Base-by-base conservation (phyloP, 352 stramenopile species). In the Phytophthora colocasiae region DNA sequence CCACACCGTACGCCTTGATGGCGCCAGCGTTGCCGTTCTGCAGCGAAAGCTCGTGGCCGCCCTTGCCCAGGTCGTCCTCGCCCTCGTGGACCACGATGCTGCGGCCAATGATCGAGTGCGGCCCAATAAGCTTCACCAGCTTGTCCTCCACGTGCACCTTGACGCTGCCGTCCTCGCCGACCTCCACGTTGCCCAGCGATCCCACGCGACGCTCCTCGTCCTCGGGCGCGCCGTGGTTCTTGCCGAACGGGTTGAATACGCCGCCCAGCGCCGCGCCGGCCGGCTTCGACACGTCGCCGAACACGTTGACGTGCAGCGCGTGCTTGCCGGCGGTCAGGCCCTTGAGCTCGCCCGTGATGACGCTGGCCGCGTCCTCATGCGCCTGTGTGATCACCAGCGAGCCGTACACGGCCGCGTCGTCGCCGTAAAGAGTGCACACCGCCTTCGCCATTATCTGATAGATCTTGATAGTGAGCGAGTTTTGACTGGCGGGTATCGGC, bases 231-330 rank as follows among this genome's bases (percentile, higher is more conserved):
- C 97, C 97, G 79, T 99, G 97, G 80, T 97, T 98, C 82, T 98
- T 98, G 84, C 96, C 96, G 78, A 99, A 99, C 49, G 96, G 97
- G 82, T 99, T 99, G 85, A 99, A 99, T 48, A 98, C 97, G 51
- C 92, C 89, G 52, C 96, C 96, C 53, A 92, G 85, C 12, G 83
- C 78, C 27, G 69, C 79, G 57, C 83, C 84, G 6, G 79, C 77
- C 0, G 81, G 69, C 71, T 98, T 85, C 40, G 89, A 96, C 46
- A 99, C 85, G 67, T 99, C 96, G 34, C 96, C 96, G 71, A 98
- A 99, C 31, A 97, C 87, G 78, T 98, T 97, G 48, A 99, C 85
- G 66, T 98, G 91, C 60, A 99, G 75, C 31, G 95, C 97, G 79
- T 99, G 97, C 78, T 98, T 98, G 58, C 96, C 96, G 17, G 82